These are phyloP conservation scores for Saturnispora diversa DNA, from an alignment of 805 yeast genomes.

Conservation along the genomic window DNA sequence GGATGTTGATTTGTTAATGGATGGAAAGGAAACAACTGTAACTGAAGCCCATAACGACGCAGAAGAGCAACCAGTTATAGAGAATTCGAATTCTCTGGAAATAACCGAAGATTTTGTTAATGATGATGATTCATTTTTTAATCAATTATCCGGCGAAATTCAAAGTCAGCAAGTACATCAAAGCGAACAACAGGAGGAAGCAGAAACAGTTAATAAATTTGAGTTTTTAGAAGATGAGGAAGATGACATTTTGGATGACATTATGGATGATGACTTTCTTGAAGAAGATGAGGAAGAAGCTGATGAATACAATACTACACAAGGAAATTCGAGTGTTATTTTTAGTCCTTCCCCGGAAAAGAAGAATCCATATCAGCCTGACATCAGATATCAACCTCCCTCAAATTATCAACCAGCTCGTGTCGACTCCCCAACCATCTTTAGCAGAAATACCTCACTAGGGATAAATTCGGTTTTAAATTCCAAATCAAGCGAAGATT, in stretches of 20 bases:
- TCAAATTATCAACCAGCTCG: background rate
- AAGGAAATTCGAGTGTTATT: background rate
- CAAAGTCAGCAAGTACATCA: background rate
- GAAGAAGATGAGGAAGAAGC: constrained; percentile 21
- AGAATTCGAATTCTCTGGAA: background rate
- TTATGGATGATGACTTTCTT: constrained; percentile 33
- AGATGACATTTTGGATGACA: constrained; percentile 32
- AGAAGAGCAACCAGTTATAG: no score
- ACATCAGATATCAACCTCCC: no score
- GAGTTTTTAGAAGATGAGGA: constrained; percentile 38
- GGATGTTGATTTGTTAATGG: no score
- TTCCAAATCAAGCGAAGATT: background rate
- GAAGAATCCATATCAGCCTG: no score
- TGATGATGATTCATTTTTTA: constrained; percentile 12
- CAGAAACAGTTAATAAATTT: constrained; percentile 23
- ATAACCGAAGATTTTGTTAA: background rate
- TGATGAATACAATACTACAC: no score
- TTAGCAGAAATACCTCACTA: background rate
- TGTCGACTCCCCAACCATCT: no score
- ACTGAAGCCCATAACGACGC: no score
- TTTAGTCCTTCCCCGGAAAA: constrained; percentile 4
- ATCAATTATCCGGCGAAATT: constrained; percentile 5
- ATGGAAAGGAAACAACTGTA: no score
- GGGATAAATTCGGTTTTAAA: constrained; percentile 8
- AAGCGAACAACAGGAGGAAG: background rate